A percentile compares a stretch with the other conserved stretches of the same genome.
Conservation (phyloP, 2,329 filamentous ascomycete genomes). For the Colletotrichum spinosum region DNA sequence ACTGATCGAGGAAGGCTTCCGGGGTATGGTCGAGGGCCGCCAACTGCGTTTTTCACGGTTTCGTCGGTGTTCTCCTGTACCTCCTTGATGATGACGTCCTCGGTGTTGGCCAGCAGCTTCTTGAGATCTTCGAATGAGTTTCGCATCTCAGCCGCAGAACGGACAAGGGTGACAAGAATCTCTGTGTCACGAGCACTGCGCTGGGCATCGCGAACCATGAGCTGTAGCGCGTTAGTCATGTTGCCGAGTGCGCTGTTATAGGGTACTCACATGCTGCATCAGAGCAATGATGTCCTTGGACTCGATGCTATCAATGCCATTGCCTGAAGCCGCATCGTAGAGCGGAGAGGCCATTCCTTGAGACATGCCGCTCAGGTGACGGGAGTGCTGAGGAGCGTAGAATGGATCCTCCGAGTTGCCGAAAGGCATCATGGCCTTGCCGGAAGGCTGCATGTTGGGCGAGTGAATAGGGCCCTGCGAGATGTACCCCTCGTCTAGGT, state of each 20-base stretch:
- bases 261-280: slow-evolving; percentile 86
- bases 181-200: slow-evolving; percentile 96
- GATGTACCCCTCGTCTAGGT: slow-evolving; percentile 89
- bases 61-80: slow-evolving; percentile 91
- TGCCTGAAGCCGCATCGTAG: slow-evolving; percentile 89
- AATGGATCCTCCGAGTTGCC: slow-evolving; percentile 74
- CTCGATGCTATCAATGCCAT: slow-evolving; percentile 90
- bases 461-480: slow-evolving; percentile 74
- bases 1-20: slow-evolving; percentile 70
- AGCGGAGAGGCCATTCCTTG: slow-evolving; percentile 91
- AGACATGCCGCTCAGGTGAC: slow-evolving; percentile 88
- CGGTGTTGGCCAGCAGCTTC: slow-evolving; percentile 88
- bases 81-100: slow-evolving; percentile 87
- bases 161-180: slow-evolving; percentile 92
- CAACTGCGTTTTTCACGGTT: slow-evolving; percentile 83
- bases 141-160: slow-evolving; percentile 95
- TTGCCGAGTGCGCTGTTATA: neutral
- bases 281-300: slow-evolving; percentile 96
- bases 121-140: slow-evolving; percentile 97
- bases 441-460: slow-evolving; percentile 64
- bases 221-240: slow-evolving; percentile 56
- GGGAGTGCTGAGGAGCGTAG: slow-evolving; percentile 66
- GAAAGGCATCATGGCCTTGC: slow-evolving; percentile 60
- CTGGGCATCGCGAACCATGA: slow-evolving; percentile 96
- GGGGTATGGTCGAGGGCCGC: slow-evolving; percentile 87